Evolutionary conservation across 2,329 filamentous ascomycete species (phyloP), one percentile per base, ranked within the genome.

Genomic region (Penicillium nordicum): DNA sequence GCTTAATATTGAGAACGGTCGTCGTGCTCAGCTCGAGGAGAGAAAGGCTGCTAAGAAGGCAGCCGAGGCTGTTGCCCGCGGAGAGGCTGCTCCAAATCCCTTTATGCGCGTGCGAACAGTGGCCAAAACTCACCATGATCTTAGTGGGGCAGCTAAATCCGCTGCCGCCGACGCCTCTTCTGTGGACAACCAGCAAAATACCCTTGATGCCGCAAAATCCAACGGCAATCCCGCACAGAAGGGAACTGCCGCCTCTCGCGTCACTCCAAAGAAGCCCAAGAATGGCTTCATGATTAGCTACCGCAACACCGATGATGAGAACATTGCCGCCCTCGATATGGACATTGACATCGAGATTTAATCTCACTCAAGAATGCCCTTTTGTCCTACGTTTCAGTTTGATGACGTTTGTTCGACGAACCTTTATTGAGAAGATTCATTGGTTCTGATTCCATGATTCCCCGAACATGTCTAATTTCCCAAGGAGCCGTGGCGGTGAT

Each of bases 341-440:
- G 93, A 91, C 29, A 91, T 97, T 71, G 93, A 97, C 65, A 87
- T 96, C 66, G 92, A 96, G 64, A 90, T 96, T 65, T 90, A 78
- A 58, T 51, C 12, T 27, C 11, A 16, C 11, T 21, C 16, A 11
- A 9, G 2, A 11, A 21, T 42, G n/a, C 16, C 2, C 0, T 16
- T 4, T 21, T 25, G 4, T 21, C 11, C 5, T 36, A 10, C 2
- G 18, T 5, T 36, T 36, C 14, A 7, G 9, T 11, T 11, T 21
- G 6, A 21, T 32, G 12, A 4, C 29, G 16, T 25, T 4, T 8
- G 18, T 46, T 36, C 16, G 44, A 3, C 16, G 9, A 29, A 8
- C 5, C 21, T 27, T 36, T 21, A 21, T 30, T 9, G 25, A 50
- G 21, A 37, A 25, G 5, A 6, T 41, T 40, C 21, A 21, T 18